These are phyloP conservation scores for Dryadomyces quercivorus DNA, from an alignment of 2,329 filamentous ascomycete genomes.

Conservation along the genomic window DNA sequence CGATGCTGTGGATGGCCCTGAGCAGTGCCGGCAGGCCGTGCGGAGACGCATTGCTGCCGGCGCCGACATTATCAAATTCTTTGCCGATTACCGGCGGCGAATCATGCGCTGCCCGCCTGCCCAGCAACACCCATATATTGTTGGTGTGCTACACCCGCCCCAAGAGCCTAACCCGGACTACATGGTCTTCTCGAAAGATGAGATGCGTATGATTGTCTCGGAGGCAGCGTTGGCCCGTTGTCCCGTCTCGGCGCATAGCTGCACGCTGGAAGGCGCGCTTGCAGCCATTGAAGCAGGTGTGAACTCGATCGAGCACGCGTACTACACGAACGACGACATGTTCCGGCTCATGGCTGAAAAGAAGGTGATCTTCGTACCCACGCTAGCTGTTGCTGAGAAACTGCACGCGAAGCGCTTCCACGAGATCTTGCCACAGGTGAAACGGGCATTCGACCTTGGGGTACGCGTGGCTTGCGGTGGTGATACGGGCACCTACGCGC, in stretches of 20 bases:
- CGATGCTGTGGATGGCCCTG: conserved; percentile 34
- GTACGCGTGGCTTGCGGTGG: conserved; percentile 39
- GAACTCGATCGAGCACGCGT: conserved; percentile 34
- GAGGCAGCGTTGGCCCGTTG: conserved; percentile 28
- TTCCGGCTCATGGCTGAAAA: conserved; percentile 30
- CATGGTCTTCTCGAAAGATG: conserved; percentile 33
- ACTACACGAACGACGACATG: conserved; percentile 24
- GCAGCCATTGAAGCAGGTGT: conserved; percentile 35
- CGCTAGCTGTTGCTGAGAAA: conserved; percentile 32
- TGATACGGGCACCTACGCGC: conserved; percentile 39
- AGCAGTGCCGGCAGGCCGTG: conserved; percentile 32
- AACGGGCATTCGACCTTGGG: conserved; percentile 31
- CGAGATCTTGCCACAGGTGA: conserved; percentile 20
- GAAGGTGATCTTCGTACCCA: conserved; percentile 39
- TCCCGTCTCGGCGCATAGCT: conserved; percentile 31
- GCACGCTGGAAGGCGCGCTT: conserved; percentile 27
- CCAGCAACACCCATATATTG: conserved; percentile 9
- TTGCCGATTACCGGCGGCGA: conserved; percentile 34
- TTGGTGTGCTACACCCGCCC: conserved; percentile 20
- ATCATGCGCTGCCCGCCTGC: conserved; percentile 27
- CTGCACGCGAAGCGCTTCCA: conserved; percentile 12
- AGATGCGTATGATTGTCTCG: conserved; percentile 36
- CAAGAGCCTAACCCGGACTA: conserved; percentile 26
- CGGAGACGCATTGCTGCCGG: conserved; percentile 32
- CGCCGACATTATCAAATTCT: conserved; percentile 39